These are phyloP conservation scores for Ophioceras dolichostomum DNA, from an alignment of 2,329 filamentous ascomycete species.

Conservation along the genomic window DNA sequence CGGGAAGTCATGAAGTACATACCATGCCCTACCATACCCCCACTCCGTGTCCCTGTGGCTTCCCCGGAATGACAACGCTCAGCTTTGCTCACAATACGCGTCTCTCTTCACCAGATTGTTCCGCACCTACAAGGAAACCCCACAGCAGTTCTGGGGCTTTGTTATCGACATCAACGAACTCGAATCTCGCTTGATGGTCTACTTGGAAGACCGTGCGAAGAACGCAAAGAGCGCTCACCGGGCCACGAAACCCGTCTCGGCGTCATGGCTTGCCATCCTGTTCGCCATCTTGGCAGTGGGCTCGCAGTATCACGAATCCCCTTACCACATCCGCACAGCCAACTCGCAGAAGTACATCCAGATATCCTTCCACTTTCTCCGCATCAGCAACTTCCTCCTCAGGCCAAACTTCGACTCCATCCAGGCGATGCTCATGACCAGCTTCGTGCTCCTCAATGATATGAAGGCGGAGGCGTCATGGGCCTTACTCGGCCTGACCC, in stretches of 20 bases:
- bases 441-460: slow-evolving; percentile 53
- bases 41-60: no score
- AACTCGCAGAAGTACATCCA: slow-evolving; percentile 50
- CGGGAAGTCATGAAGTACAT: slow-evolving; percentile 54
- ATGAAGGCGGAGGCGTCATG: slow-evolving; percentile 60
- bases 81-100: no score
- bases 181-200: slow-evolving; percentile 51
- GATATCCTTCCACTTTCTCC: slow-evolving; percentile 52
- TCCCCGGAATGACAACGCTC: no score
- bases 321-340: slow-evolving; percentile 46
- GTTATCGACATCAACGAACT: slow-evolving; percentile 55
- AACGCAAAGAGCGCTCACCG: slow-evolving; percentile 34
- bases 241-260: slow-evolving; percentile 39
- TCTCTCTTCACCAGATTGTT: slow-evolving; percentile 51
- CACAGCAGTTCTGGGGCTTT: slow-evolving; percentile 57
- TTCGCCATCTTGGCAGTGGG: slow-evolving; percentile 54
- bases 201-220: slow-evolving; percentile 50
- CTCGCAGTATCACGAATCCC: slow-evolving; percentile 53
- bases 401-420: slow-evolving; percentile 54
- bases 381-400: slow-evolving; percentile 50
- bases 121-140: slow-evolving; percentile 53
- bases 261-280: slow-evolving; percentile 54
- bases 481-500: slow-evolving; percentile 52
- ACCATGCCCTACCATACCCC: no score
- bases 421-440: slow-evolving; percentile 49